Evolutionary conservation across 257 asterid genomes (phyloP).

Genomic region (Forsythia viridissima): DNA sequence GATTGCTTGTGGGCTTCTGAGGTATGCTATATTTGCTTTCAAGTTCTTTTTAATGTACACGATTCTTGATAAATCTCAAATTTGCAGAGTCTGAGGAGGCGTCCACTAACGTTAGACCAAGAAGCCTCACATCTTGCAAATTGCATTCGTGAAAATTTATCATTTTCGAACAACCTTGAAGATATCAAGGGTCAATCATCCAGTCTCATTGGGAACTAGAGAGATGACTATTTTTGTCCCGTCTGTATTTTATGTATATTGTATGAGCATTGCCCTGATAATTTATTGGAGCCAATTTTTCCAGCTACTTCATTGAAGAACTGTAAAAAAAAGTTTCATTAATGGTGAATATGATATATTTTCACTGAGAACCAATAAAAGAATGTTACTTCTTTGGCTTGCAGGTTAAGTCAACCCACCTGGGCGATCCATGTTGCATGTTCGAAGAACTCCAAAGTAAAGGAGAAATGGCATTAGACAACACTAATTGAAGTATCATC

Average conservation of each 20-base stretch:
- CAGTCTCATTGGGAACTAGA: slow-evolving; percentile 44
- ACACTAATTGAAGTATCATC: too few relatives aligned
- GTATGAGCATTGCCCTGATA: neutral
- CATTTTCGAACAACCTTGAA: slow-evolving; percentile 31
- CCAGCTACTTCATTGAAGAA: slow-evolving; percentile 3
- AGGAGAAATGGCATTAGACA: too few relatives aligned
- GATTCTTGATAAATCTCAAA: slow-evolving; percentile 4
- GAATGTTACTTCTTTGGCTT: neutral
- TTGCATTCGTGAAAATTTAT: slow-evolving; percentile 61
- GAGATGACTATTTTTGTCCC: slow-evolving; percentile 3
- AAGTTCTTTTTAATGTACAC: neutral
- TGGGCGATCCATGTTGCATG: too few relatives aligned
- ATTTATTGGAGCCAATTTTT: slow-evolving; percentile 3
- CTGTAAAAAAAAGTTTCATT: neutral
- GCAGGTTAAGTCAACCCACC: too few relatives aligned
- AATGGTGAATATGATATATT: neutral
- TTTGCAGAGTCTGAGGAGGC: slow-evolving; percentile 58
- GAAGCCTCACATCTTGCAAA: slow-evolving; percentile 65
- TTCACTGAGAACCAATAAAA: neutral
- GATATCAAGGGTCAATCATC: slow-evolving; percentile 62
- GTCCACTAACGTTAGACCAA: slow-evolving; percentile 61
- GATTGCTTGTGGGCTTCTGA: slow-evolving; percentile 96
- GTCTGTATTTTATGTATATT: slow-evolving; percentile 25
- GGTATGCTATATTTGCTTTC: slow-evolving; percentile 39
- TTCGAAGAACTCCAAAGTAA: too few relatives aligned